A percentile compares a stretch with the other conserved stretches of the same genome.
These are phyloP conservation scores for Crithidia sp. DNA, from an alignment of 208 protist genomes.

Conservation along the genomic window DNA sequence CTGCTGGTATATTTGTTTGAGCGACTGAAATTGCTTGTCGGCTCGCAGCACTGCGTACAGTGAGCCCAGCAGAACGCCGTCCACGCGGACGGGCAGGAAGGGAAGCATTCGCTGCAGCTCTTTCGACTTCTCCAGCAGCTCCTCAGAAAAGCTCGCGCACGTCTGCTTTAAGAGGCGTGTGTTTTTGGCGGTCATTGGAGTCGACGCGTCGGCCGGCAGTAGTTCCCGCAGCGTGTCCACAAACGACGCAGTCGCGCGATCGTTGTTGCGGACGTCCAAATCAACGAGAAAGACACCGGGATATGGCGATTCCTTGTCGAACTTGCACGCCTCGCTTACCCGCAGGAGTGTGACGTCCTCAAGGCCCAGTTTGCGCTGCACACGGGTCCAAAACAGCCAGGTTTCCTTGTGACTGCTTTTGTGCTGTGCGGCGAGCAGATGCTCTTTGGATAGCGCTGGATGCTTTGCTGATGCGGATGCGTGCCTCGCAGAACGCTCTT, in stretches of 20 bases:
- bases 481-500: too few species aligned
- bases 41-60: conserved; percentile 35
- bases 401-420: conserved; percentile 9
- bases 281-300: conserved; percentile 50
- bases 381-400: conserved; percentile 10
- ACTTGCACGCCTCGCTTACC: conserved; percentile 13
- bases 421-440: background rate
- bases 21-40: conserved; percentile 51
- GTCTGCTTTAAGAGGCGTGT: conserved; percentile 15
- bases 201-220: background rate
- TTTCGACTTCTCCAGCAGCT: conserved; percentile 32
- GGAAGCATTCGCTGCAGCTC: conserved; percentile 32
- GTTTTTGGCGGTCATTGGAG: background rate
- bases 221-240: conserved; percentile 10
- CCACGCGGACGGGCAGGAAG: conserved; percentile 42
- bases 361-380: background rate
- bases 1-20: conserved; percentile 24
- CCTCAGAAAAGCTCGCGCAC: conserved; percentile 21
- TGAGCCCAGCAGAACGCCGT: conserved; percentile 44
- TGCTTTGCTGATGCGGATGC: too few species aligned
- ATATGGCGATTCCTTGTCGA: conserved; percentile 31
- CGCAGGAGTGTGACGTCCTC: conserved; percentile 2
- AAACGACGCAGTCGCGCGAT: conserved; percentile 16
- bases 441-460: background rate
- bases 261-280: conserved; percentile 35